These are phyloP conservation scores for Eugenia klotzschiana DNA, from an alignment of 441 rosid genomes.

Conservation along the genomic window DNA sequence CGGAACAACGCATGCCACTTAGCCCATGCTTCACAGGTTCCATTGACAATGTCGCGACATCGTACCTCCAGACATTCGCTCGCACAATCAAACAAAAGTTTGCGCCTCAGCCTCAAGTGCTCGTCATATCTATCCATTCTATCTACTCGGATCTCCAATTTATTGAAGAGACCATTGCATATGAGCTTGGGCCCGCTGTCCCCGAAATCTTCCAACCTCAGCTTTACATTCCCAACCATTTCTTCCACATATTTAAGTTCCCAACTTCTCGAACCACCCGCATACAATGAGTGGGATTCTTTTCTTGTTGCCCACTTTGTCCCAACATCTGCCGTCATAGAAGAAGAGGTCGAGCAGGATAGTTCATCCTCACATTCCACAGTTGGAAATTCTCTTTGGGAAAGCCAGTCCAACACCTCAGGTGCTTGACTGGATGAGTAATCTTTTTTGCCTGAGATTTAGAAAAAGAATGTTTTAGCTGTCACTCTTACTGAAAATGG, in stretches of 20 bases:
- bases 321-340: constrained; percentile 5
- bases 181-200: constrained; percentile 17
- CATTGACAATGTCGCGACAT: constrained; percentile 18
- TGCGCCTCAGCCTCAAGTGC: constrained; percentile 20
- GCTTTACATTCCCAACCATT: constrained; percentile 17
- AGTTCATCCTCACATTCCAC: constrained; percentile 24
- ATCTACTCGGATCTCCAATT: constrained; percentile 19
- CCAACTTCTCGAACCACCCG: constrained; percentile 22
- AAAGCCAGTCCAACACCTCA: constrained; percentile 8
- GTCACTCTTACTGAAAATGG: not conserved
- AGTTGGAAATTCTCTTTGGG: constrained; percentile 8
- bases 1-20: constrained; percentile 15
- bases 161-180: constrained; percentile 17
- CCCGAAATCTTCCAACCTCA: constrained; percentile 26
- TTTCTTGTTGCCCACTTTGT: constrained; percentile 3
- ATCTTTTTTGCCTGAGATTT: constrained; percentile 22
- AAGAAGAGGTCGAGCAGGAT: constrained; percentile 30
- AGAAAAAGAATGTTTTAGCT: not conserved
- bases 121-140: constrained; percentile 15
- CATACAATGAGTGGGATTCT: constrained; percentile 7
- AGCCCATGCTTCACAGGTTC: constrained; percentile 33
- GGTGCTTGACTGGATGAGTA: constrained; percentile 13
- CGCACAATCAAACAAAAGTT: constrained; percentile 44
- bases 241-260: constrained; percentile 41
- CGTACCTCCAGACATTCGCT: constrained; percentile 31